A percentile compares a stretch with the other conserved stretches of the same genome.
phyloP scores from a whole-genome alignment of 2,329 filamentous ascomycete species.

The Colletotrichum cuscutae region DNA sequence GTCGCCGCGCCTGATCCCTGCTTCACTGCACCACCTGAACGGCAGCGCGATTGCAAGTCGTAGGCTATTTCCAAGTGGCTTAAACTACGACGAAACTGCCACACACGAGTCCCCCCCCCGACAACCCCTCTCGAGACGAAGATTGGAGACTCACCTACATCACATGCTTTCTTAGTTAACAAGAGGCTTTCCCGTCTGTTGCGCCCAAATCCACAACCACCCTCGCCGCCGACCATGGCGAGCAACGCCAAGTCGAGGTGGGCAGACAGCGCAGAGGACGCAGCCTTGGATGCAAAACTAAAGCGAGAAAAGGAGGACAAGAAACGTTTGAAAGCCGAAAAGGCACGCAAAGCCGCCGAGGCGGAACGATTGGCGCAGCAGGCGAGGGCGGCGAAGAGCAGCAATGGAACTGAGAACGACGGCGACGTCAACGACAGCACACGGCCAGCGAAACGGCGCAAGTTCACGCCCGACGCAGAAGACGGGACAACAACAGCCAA shows the following conservation, averaged over 20 bases:
- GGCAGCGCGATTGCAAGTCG: background rate
- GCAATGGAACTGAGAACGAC: constrained; percentile 40
- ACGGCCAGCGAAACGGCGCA: constrained; percentile 71
- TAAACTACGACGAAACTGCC: background rate
- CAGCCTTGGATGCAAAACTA: constrained; percentile 75
- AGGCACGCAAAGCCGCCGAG: constrained; percentile 75
- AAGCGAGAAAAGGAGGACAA: constrained; percentile 91
- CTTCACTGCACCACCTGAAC: background rate
- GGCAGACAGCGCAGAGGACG: constrained; percentile 87
- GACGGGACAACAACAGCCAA: background rate
- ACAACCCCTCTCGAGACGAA: background rate
- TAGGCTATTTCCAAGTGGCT: background rate
- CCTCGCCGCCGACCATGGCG: constrained; percentile 58
- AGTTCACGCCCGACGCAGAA: constrained; percentile 58
- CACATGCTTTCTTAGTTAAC: background rate
- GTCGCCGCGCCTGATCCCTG: constrained; percentile 20
- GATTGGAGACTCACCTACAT: background rate
- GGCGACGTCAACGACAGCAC: constrained; percentile 47
- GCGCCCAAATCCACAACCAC: background rate
- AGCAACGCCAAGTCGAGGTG: constrained; percentile 80
- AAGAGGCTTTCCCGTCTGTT: background rate
- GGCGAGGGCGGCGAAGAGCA: constrained; percentile 14
- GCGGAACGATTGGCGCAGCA: constrained; percentile 50
- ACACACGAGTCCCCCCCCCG: background rate
- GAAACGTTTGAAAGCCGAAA: constrained; percentile 84